Evolutionary conservation across 2,329 filamentous ascomycete species (phyloP), one percentile per base, ranked within the genome.

Genomic region (Paramyrothecium roridum): DNA sequence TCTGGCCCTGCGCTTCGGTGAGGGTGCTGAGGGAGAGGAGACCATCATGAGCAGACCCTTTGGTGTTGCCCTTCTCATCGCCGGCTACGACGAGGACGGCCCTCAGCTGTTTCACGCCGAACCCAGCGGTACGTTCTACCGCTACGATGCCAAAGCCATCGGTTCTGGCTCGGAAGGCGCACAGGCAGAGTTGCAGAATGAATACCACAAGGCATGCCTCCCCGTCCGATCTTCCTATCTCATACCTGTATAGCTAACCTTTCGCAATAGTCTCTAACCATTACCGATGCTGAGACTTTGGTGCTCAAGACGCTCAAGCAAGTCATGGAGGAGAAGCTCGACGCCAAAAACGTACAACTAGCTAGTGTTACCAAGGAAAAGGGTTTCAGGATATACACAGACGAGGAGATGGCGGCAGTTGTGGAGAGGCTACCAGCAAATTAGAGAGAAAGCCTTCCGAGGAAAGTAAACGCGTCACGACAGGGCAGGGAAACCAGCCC

Each of bases 301-400:
- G 93, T 96, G 52, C 81, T 99, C 69, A 98, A 98, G 85, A 99
- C 95, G 40, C 76, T 99, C 73, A 99, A 98, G 84, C 95, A 99
- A 79, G 95, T 99, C 65, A 99, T 99, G 95, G 95, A 99, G 79
- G 95, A 99, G 86, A 99, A 99, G 81, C 83, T 99, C 58, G 95
- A 99, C 73, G 85, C 92, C 61, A 99, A 99, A 85, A 99, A 99
- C 71, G 95, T 99, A 62, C 95, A 99, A 80, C 77, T 99, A 65
- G 95, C 95, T 53, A 98, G 93, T 71, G 95, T 99, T 56, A 99
- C 95, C 60, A 96, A 93, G 82, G 93, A 97, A 63, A 93, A 90
- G 77, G 95, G 95, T 55, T 99, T 99, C 83, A 89, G 91, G 79
- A 97, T 99, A 86, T 99, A 99, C 81, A 89, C 88, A 56, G 95